Conservation (phyloP, 2,329 filamentous ascomycete genomes). For the Nemania sp. region DNA sequence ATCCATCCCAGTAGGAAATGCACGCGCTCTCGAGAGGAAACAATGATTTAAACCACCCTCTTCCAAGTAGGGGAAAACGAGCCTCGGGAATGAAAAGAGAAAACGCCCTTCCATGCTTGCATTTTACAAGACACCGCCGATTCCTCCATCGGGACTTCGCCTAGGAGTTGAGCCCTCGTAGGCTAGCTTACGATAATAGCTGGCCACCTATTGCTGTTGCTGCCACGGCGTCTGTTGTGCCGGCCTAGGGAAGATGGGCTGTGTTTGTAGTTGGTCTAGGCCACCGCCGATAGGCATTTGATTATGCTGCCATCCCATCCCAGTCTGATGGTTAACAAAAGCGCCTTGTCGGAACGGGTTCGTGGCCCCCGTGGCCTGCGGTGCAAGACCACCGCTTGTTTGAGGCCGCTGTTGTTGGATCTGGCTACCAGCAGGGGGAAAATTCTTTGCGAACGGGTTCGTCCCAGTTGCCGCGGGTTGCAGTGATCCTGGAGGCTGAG, state of each 20-base stretch:
- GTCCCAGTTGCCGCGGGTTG: conserved; percentile 66
- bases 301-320: conserved; percentile 87
- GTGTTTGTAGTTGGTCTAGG: conserved; percentile 80
- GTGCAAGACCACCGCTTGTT: conserved; percentile 65
- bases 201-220: conserved; percentile 52
- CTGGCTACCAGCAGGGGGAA: conserved; percentile 51
- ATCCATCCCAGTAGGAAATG: not conserved
- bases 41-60: not conserved
- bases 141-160: not conserved
- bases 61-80: conserved; percentile 3
- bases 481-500: conserved; percentile 56
- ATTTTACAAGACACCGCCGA: conserved; percentile 22
- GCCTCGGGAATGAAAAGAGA: conserved; percentile 13
- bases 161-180: not conserved
- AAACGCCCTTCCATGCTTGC: conserved; percentile 28
- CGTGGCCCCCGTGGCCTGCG: conserved; percentile 87
- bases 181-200: not conserved
- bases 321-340: conserved; percentile 90
- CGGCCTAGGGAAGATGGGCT: conserved; percentile 88
- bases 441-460: conserved; percentile 69
- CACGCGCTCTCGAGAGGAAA: conserved; percentile 1
- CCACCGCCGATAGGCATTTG: conserved; percentile 84
- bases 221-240: conserved; percentile 73
- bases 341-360: conserved; percentile 95
- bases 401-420: conserved; percentile 59